Evolutionary conservation across 176 grass and related monocot species (phyloP).

Genomic region (Triticum monococcum): DNA sequence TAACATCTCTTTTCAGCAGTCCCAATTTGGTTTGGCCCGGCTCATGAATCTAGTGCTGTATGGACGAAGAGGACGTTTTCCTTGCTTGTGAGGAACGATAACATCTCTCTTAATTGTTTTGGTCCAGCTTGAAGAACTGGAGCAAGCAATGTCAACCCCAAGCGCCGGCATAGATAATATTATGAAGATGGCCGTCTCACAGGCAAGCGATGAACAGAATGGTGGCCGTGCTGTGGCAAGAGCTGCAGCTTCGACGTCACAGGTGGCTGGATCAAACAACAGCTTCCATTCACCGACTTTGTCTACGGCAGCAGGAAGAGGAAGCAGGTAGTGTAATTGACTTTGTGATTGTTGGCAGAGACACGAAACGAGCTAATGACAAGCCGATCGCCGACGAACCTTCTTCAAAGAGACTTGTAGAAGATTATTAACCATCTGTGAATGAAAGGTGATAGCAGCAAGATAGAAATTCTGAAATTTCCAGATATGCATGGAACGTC

Average conservation of each 20-base stretch:
- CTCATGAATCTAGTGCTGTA: not conserved
- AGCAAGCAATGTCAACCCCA: no score
- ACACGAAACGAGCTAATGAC: slow-evolving; percentile 61
- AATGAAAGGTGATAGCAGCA: slow-evolving; percentile 29
- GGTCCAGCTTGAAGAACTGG: not conserved
- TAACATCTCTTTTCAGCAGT: no score
- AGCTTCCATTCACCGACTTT: no score
- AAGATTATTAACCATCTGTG: slow-evolving; percentile 15
- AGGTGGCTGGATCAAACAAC: no score
- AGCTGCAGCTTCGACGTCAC: no score
- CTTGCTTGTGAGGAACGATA: not conserved
- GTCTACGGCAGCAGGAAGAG: slow-evolving; percentile 26
- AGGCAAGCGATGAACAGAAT: no score
- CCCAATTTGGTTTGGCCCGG: not conserved
- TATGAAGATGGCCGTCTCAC: no score
- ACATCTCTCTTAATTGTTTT: slow-evolving; percentile 2
- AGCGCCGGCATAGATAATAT: not conserved
- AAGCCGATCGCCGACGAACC: slow-evolving; percentile 39
- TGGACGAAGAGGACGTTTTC: not conserved
- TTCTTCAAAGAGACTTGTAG: slow-evolving; percentile 25
- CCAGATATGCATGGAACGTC: not conserved
- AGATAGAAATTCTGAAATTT: not conserved
- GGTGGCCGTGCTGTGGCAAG: no score
- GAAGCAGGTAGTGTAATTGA: slow-evolving; percentile 63
- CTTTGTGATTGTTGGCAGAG: slow-evolving; percentile 81